Percentiles rank a stretch among this genome's conserved stretches.
These are phyloP conservation scores for Lentinula aciculospora DNA, from an alignment of 768 basidiomycete species.

Conservation along the genomic window DNA sequence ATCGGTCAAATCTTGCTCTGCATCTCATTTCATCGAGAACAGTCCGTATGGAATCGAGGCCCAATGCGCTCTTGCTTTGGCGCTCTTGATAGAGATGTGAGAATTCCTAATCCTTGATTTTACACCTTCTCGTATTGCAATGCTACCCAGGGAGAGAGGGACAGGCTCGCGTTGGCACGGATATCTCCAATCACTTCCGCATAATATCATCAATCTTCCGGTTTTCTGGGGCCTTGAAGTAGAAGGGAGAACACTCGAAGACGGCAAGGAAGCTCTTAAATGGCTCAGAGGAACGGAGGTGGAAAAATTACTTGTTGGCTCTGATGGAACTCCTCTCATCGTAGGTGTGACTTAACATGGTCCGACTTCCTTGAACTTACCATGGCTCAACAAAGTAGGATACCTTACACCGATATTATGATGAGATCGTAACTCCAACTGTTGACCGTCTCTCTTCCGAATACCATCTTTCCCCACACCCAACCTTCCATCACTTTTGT, in stretches of 20 bases:
- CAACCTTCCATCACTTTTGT: constrained; percentile 27
- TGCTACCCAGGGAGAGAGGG: constrained; percentile 38
- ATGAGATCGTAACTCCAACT: not conserved
- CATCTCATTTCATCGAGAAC: constrained; percentile 36
- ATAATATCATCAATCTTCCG: constrained; percentile 46
- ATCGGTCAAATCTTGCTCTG: constrained; percentile 51
- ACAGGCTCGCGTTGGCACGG: constrained; percentile 52
- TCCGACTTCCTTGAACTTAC: not conserved
- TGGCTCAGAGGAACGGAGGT: constrained; percentile 43
- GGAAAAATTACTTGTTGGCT: not conserved
- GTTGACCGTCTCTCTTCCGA: not conserved
- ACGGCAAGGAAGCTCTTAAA: constrained; percentile 24
- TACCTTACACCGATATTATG: not conserved
- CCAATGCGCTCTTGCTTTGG: constrained; percentile 55
- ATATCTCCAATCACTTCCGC: constrained; percentile 62
- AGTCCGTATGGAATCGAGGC: constrained; percentile 53
- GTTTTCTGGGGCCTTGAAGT: constrained; percentile 47
- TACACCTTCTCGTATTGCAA: not conserved
- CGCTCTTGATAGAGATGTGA: constrained; percentile 63
- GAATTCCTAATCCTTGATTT: constrained; percentile 15
- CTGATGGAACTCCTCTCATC: not conserved
- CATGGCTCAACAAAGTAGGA: not conserved
- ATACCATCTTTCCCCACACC: not conserved
- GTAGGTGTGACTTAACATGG: not conserved
- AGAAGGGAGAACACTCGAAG: constrained; percentile 9